Evolutionary conservation across 768 basidiomycete genomes (phyloP).

Genomic region (Cystofilobasidium bisporidii): DNA sequence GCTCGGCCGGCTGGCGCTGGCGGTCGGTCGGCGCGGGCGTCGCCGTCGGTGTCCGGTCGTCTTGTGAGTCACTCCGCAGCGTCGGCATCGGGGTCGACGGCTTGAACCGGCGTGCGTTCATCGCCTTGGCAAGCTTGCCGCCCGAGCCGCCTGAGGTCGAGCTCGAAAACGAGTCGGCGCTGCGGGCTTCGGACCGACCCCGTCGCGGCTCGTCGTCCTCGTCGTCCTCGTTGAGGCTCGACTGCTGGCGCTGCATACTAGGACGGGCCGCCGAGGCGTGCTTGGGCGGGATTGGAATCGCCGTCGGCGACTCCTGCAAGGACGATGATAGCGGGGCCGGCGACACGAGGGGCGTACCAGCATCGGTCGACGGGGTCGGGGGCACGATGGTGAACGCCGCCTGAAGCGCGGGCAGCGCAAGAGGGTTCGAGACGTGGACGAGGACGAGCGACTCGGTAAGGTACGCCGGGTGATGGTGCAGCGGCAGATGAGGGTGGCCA

Average conservation of each 20-base stretch:
- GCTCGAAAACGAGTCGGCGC: constrained; percentile 6
- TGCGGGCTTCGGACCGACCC: constrained; percentile 16
- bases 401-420: constrained; percentile 6
- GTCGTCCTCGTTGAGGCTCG: constrained; percentile 1
- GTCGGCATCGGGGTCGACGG: background rate
- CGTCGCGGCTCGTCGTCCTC: constrained; percentile 20
- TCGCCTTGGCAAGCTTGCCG: background rate
- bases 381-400: constrained; percentile 15
- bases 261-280: background rate
- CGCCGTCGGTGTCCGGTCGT: constrained; percentile 6
- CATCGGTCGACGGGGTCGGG: background rate
- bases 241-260: background rate
- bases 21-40: constrained; percentile 3
- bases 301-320: background rate
- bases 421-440: constrained; percentile 16
- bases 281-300: background rate
- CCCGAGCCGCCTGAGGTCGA: background rate
- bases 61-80: background rate
- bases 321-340: background rate
- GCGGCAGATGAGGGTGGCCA: background rate
- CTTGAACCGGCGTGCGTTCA: background rate
- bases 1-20: background rate
- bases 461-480: background rate
- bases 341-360: background rate
- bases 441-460: constrained; percentile 13